These are phyloP conservation scores for Garcia nutans DNA, from an alignment of 345 rosid genomes.

Conservation along the genomic window DNA sequence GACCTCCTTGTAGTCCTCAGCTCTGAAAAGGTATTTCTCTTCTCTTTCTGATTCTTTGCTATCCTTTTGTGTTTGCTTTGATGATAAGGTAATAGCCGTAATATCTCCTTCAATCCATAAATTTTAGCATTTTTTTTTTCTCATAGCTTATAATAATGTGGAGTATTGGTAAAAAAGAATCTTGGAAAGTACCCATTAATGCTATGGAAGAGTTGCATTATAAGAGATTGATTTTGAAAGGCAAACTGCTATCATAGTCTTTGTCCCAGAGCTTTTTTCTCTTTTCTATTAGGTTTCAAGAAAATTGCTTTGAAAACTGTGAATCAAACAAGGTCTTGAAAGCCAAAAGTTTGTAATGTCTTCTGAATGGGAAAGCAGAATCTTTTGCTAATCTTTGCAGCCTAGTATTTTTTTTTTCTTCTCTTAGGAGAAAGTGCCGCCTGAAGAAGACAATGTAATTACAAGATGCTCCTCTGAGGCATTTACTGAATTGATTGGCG, in stretches of 20 bases:
- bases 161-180: not conserved
- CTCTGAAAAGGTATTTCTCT: constrained; percentile 33
- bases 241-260: not conserved
- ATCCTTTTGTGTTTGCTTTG: not conserved
- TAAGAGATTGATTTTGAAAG: constrained; percentile 2
- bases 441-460: constrained; percentile 38
- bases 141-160: not conserved
- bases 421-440: constrained; percentile 40
- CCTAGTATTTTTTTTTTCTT: not conserved
- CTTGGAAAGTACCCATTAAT: no score
- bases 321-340: not conserved
- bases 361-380: not conserved
- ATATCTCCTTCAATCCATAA: not conserved
- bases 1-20: constrained; percentile 43
- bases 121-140: not conserved
- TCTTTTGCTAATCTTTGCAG: not conserved
- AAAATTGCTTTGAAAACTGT: not conserved
- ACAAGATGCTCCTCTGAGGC: constrained; percentile 34
- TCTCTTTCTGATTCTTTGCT: not conserved
- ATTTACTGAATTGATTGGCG: constrained; percentile 20
- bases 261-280: not conserved
- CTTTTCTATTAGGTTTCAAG: not conserved
- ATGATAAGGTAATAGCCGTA: not conserved
- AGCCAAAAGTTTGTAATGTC: not conserved
- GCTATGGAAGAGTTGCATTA: not conserved